Evolutionary conservation across 176 grass and related monocot species (phyloP), one percentile per base, ranked within the genome.

Genomic region (Rhynchospora pubera): DNA sequence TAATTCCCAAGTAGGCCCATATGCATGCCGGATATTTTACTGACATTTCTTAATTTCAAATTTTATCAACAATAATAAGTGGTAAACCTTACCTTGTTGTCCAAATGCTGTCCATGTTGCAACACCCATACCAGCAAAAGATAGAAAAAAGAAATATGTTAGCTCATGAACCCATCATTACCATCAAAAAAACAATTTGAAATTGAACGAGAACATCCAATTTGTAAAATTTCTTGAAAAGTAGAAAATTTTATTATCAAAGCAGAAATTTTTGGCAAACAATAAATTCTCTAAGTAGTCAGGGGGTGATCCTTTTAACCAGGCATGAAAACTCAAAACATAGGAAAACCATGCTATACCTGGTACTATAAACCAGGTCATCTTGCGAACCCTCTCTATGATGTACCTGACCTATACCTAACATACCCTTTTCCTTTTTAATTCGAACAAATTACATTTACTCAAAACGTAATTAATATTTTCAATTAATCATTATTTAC

Each of bases 41-140:
- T 9, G 3, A 3, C 24, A 76, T 30, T 77, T 77, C 22, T n/a
- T 77, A 23, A 6, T 22, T 76, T 32, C 5, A 32, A 55, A 50
- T 23, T 78, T 67, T 14, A 77, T 18, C 13, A 21, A 52, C 32
- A 77, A 32, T 3, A 56, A 22, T 30, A 64, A 32, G 57, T 43
- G 78, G 62, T 71, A 19, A 76, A 62, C 85, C 88, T 70, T 79
- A 98, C 95, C 95, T 94, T 98, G 95, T 69, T 98, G 95, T 56
- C 92, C 92, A 77, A 94, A 98, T 80, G 84, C 95, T 98, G 92
- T 68, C 82, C 81, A 82, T 21, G 30, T 82, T 85, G 57, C 72
- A 63, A 39, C 77, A 76, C 58, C 52, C 6, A 45, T n/a, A 65
- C 83, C 84, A 79, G 28, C 11, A 65, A 76, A 78, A 69, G 21